Base-by-base conservation (phyloP, 1,139 yeast species). In the Taphrina betulina region DNA sequence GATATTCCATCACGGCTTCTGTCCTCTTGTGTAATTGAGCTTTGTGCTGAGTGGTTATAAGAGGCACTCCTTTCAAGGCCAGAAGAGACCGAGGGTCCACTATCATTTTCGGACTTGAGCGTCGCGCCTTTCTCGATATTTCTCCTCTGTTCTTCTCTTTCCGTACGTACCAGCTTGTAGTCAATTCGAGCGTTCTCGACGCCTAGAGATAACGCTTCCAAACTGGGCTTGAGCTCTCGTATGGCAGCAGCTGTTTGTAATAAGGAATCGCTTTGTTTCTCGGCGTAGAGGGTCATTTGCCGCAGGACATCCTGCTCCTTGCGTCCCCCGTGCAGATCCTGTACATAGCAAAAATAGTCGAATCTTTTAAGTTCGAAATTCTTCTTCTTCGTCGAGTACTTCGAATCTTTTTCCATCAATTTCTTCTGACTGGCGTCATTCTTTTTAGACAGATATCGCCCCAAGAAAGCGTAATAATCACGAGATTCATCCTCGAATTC, bases 381-480 rank as follows among this genome's bases (percentile, higher is more conserved):
- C 60, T 80, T 81, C 53, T 83, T 72, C 65, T 81, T 83, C 17
- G 69, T 70, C 19, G 83, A 71, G 42, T 83, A 75, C 67, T 84
- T 84, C 66, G 79, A 78, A 60, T 82, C 87, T 58, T 82, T 75
- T 35, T 71, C 73, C 10, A 63, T 63, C 58, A 67, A 68, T 61
- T 69, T 69, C 62, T 68, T 70, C 37, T 70, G 70, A 51, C 69
- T 69, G 19, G 70, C 69, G 41, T 69, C 74, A 42, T 81, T 82
- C 58, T 83, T 87, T 62, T 82, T 81, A 5, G 87, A 75, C 44
- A 85, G 70, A 62, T 83, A 81, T 60, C 84, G 78, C 52, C 84
- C 79, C 40, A 84, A 70, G 89, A 92, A 85, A 36, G 79, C 78
- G 66, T 87, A 86, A 67, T 79, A 87, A 56, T 83, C 88, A 60